Conservation (phyloP, 768 basidiomycete genomes). For the Leccinum uliginosum region DNA sequence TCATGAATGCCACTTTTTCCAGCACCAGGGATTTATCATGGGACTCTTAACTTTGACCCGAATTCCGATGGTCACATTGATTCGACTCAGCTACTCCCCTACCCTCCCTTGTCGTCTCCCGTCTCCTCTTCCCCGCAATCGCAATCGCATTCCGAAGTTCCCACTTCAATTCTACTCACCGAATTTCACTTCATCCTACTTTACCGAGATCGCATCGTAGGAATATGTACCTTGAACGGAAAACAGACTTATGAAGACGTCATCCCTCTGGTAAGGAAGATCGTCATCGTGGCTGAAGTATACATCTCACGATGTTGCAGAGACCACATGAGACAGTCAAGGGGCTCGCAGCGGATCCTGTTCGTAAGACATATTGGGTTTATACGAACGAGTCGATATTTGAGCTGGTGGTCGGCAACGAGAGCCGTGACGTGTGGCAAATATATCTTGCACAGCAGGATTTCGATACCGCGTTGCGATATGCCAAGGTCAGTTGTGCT, state of each 20-base stretch:
- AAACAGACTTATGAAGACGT: conserved; percentile 78
- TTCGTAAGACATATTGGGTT: conserved; percentile 90
- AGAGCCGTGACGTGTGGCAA: conserved; percentile 93
- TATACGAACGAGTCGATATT: conserved; percentile 87
- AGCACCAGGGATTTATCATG: conserved; percentile 91
- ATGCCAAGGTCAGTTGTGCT: conserved; percentile 62
- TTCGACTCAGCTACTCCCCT: conserved; percentile 73
- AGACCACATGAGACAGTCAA: conserved; percentile 69
- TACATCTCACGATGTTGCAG: conserved; percentile 37
- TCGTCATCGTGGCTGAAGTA: background rate
- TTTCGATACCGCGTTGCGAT: conserved; percentile 73
- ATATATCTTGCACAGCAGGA: conserved; percentile 77
- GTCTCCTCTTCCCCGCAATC: conserved; percentile 21
- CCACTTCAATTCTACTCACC: conserved; percentile 77
- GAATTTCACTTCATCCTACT: conserved; percentile 91
- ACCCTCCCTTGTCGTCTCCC: conserved; percentile 44
- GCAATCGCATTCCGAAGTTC: conserved; percentile 37
- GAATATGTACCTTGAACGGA: conserved; percentile 77
- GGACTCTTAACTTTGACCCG: conserved; percentile 65
- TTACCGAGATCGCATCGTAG: conserved; percentile 73
- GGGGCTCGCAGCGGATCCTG: conserved; percentile 79
- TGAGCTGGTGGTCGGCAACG: conserved; percentile 80
- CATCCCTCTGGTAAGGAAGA: conserved; percentile 64
- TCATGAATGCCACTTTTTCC: conserved; percentile 1
- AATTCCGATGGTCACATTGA: conserved; percentile 74